Base-by-base conservation (phyloP, 805 yeast species). In the Tetrapisispora namnaoensis region DNA sequence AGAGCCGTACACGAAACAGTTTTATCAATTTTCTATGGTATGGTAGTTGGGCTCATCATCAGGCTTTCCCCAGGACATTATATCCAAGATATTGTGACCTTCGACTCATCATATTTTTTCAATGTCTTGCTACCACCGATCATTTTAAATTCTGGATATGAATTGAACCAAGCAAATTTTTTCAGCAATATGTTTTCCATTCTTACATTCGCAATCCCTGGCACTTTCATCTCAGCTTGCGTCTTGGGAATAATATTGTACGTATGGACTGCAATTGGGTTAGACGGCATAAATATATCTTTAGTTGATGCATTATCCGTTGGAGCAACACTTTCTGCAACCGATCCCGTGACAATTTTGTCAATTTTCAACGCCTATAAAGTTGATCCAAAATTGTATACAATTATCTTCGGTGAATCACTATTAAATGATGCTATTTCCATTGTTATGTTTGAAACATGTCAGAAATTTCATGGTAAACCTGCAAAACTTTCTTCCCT, bases 1-100 rank as follows among this genome's bases (percentile, higher is more conserved):
- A 90, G 87, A 66, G 95, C 96, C 3, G 79, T 93, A n/a, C 99
- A 93, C 67, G 99, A 93, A 69, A 93, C 99, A 0, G 98, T 93
- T 37, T 70, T 95, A 42, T 88, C 98, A 1, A 93, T 93, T 51
- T 89, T 93, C 63, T 89, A 91, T 59, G 99, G 99, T 20, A 90
- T 88, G 98, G 74, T 88, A 43, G 95, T 93, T 27, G 99, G 99
- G 0, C 67, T 95, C 34, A 77, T 93, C 21, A 89, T 95, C 51
- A 76, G 99, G 57, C 75, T 91, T 21, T 77, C 88, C 2, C 99
- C 99, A 0, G 99, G 99, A 43, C 97, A 89, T 65, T 89, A 88
- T 67, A 95, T 93, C 58, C 99, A 95, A 69, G 95, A 90, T 61
- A 88, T 95, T 5, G 96, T 93, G 46, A 89, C 95, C 51, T 93